phyloP scores from a whole-genome alignment of 2,329 filamentous ascomycete species.

The Dryadomyces quercivorus region DNA sequence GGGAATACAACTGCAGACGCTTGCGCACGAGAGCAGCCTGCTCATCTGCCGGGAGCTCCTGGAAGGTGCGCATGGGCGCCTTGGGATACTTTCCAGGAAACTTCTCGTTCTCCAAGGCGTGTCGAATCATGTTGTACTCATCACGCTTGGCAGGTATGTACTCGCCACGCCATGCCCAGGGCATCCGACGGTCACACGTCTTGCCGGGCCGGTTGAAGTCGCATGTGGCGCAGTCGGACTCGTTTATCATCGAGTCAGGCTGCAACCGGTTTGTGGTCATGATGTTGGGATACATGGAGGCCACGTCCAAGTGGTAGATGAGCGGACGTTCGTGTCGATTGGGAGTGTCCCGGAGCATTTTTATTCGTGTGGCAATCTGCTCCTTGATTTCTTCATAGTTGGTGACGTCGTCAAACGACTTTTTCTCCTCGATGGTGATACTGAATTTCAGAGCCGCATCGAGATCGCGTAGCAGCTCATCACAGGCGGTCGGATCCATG shows the following conservation, averaged over 20 bases:
- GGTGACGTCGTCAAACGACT: conserved; percentile 62
- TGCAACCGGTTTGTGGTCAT: conserved; percentile 99
- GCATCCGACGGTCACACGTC: conserved; percentile 86
- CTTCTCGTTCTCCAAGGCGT: conserved; percentile 79
- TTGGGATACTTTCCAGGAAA: conserved; percentile 74
- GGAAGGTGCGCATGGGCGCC: conserved; percentile 59
- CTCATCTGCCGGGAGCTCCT: conserved; percentile 71
- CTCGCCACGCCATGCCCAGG: conserved; percentile 97
- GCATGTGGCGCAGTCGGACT: conserved; percentile 91
- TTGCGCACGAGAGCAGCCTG: conserved; percentile 74
- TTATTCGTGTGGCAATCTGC: conserved; percentile 63
- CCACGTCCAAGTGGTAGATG: conserved; percentile 97
- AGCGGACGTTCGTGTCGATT: conserved; percentile 75
- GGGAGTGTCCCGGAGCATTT: conserved; percentile 66
- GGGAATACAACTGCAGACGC: conserved; percentile 80
- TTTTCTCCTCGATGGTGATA: conserved; percentile 73
- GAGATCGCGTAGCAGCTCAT: conserved; percentile 75
- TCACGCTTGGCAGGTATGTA: conserved; percentile 92
- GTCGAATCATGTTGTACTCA: conserved; percentile 98
- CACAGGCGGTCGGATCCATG: conserved; percentile 77
- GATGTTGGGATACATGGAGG: conserved; percentile 99
- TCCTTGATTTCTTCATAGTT: conserved; percentile 78
- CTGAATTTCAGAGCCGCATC: conserved; percentile 85
- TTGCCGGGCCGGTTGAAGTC: conserved; percentile 98
- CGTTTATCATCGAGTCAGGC: conserved; percentile 96